Percentiles rank a stretch among this genome's conserved stretches.
phyloP scores from a whole-genome alignment of 139 green algal genomes.

The Dunaliella primolecta region DNA sequence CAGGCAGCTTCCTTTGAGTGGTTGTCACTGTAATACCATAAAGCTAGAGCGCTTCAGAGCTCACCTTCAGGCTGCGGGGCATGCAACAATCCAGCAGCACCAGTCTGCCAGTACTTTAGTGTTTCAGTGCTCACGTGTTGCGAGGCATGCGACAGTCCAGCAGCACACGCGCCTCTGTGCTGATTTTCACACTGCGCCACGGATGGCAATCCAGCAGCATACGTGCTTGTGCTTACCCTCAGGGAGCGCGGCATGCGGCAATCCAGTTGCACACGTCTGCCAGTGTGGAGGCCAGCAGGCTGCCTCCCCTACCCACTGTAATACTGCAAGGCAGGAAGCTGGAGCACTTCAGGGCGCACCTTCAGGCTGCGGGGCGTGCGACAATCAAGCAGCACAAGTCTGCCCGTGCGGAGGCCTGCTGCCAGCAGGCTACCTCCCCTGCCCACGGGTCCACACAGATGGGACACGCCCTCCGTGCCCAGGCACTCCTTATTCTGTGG shows the following conservation, averaged over 20 bases:
- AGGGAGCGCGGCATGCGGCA: no score
- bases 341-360: no score
- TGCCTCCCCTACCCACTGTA: not conserved
- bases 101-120: not conserved
- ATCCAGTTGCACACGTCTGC: no score
- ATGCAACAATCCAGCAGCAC: not conserved
- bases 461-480: not conserved
- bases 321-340: no score
- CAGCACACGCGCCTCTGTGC: no score
- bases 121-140: no score
- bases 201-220: no score
- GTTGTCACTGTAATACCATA: no score
- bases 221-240: no score
- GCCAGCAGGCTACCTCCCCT: not conserved
- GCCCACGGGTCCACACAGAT: not conserved
- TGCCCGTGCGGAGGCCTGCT: not conserved
- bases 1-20: no score
- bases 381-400: not conserved
- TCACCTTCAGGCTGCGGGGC: slow-evolving; percentile 3
- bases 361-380: not conserved
- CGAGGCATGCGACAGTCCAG: not conserved
- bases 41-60: no score
- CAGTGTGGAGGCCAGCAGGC: not conserved
- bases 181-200: no score
- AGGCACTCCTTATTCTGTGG: slow-evolving; percentile 4